Percentiles rank a stretch among this genome's conserved stretches.
Evolutionary conservation across 768 basidiomycete species (phyloP).

Genomic region (Kwoniella heveanensis): DNA sequence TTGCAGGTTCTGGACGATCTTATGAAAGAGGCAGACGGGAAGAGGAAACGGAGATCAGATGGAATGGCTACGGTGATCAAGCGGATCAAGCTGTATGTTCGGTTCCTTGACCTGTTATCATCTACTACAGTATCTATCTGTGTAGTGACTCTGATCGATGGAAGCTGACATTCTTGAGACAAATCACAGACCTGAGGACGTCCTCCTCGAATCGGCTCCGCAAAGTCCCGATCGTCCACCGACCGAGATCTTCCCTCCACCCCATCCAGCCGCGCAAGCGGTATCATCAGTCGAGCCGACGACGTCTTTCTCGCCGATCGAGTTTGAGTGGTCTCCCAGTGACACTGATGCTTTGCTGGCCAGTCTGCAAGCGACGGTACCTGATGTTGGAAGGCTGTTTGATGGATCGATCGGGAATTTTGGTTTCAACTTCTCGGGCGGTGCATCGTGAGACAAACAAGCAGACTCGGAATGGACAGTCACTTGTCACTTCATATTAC

Average conservation of each 20-base stretch:
- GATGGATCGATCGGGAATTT: conserved; percentile 24
- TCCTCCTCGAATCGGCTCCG: conserved; percentile 9
- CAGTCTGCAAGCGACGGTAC: conserved; percentile 22
- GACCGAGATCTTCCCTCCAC: background rate
- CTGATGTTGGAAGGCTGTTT: conserved; percentile 25
- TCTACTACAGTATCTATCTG: no score
- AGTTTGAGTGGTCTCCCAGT: conserved; percentile 9
- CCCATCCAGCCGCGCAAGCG: background rate
- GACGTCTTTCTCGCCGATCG: background rate
- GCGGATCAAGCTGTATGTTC: conserved; percentile 30
- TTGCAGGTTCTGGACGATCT: conserved; percentile 28
- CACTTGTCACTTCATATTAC: no score
- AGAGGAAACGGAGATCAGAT: conserved; percentile 7
- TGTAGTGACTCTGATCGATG: background rate
- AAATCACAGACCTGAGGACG: conserved; percentile 5
- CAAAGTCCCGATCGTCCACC: background rate
- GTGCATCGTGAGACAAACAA: background rate
- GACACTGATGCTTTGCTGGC: conserved; percentile 18
- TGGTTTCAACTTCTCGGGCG: background rate
- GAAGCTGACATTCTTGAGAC: background rate
- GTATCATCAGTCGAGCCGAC: background rate
- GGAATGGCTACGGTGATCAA: conserved; percentile 24
- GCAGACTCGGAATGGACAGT: no score
- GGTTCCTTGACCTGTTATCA: background rate
- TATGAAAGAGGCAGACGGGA: conserved; percentile 16